Evolutionary conservation across 2,329 filamentous ascomycete species (phyloP).

Genomic region (Colletotrichum aenigma): DNA sequence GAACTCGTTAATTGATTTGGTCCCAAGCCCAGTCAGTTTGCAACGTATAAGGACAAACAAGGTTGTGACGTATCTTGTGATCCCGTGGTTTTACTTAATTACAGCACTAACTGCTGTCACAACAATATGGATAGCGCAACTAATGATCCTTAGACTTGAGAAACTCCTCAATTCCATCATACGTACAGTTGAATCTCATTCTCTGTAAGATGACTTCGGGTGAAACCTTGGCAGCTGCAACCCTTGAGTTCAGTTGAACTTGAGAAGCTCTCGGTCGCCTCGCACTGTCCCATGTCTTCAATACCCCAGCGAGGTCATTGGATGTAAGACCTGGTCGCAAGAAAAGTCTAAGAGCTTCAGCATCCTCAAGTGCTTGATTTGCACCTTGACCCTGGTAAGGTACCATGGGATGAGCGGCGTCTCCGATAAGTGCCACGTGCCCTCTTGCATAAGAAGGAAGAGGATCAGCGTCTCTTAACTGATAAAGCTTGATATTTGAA

Average conservation of each 20-base stretch:
- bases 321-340: neutral
- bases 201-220: neutral
- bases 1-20: neutral
- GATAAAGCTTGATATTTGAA: neutral
- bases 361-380: neutral
- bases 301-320: neutral
- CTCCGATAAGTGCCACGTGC: neutral
- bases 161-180: neutral
- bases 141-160: neutral
- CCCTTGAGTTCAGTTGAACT: neutral
- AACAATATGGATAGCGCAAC: neutral
- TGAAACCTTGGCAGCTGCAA: neutral
- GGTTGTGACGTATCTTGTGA: neutral
- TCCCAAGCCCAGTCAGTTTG: neutral
- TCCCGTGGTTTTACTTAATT: neutral
- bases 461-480: neutral
- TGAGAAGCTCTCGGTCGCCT: neutral
- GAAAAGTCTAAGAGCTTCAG: neutral
- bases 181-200: neutral
- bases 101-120: neutral
- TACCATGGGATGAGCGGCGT: neutral
- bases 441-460: neutral
- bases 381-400: slow-evolving; percentile 1
- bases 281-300: neutral
- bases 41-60: neutral